Base-by-base conservation (phyloP, 2,329 filamentous ascomycete genomes). In the Fusarium cyanostomum region DNA sequence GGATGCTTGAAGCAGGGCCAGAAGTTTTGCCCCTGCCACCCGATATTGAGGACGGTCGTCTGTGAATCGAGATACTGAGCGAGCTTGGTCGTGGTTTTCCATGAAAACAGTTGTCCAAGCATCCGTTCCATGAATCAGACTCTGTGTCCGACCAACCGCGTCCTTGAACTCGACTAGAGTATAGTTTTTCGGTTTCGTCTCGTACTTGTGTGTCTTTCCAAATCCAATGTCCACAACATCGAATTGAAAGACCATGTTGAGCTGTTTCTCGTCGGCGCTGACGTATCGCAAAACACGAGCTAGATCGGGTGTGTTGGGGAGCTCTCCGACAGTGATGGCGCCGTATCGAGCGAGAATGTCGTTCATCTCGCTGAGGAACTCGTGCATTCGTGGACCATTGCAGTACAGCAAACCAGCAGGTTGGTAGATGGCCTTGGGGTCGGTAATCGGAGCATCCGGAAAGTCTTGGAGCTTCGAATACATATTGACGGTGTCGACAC, bases 401-500 rank as follows among this genome's bases (percentile, higher is more conserved):
- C 85, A 86, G 68, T 86, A 90, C 43, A 87, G 77, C n/a, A 80
- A 70, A 21, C 77, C 78, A 0, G 82, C 86, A 0, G 84, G 83
- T 66, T 89, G 86, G 55, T 78, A 80, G 18, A 73, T 73, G 1
- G 78, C 75, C 6, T 75, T 77, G 5, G 77, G 73, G 46, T 86
- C 79, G 7, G 80, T 75, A 35, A 87, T 73, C 1, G 86, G 82
- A 0, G 86, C 87, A 62, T 90, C 86, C 1, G 82, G 83, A 52
- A 87, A 84, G 1, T 77, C 78, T 5, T 81, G 81, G 0, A 81
- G 81, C 70, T 92, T 92, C 70, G 85, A 89, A 71, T 90, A 89
- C 76, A 89, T 84, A 74, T 91, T 91, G 74, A 92, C 89, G 1
- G 89, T 88, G 69, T 92, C 89, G 75, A 92, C 84, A n/a, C 89